A percentile compares a stretch with the other conserved stretches of the same genome.
Evolutionary conservation across 164 flowering plant species (phyloP).

Genomic region (Magnolia kwangsiensis): DNA sequence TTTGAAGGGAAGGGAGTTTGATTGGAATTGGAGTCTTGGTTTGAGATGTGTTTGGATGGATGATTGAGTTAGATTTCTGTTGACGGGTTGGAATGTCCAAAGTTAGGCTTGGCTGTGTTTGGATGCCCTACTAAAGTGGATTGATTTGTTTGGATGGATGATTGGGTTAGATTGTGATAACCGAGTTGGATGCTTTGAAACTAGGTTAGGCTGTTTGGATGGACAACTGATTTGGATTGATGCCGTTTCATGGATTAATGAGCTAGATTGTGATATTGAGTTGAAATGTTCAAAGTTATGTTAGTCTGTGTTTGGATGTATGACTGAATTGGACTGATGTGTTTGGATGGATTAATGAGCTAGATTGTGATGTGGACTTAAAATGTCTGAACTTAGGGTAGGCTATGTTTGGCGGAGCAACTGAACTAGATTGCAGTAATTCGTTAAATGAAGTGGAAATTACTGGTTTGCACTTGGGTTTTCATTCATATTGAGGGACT

Average conservation of each 20-base stretch:
- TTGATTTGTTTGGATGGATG: background rate
- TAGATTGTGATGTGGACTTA: background rate
- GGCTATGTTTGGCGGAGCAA: background rate
- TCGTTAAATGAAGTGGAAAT: background rate
- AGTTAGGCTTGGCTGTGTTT: background rate
- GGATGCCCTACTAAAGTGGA: background rate
- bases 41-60: background rate
- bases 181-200: background rate
- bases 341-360: background rate
- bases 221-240: background rate
- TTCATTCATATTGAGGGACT: background rate
- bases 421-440: background rate
- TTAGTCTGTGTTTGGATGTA: background rate
- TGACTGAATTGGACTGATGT: background rate
- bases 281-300: background rate
- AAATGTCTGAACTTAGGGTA: background rate
- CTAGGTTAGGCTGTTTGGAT: background rate
- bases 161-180: background rate
- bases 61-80: no score
- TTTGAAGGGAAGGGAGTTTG: background rate
- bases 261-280: background rate
- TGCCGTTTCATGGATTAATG: background rate
- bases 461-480: background rate
- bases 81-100: background rate
- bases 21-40: background rate